Percentiles rank a stretch among this genome's conserved stretches.
phyloP scores from a whole-genome alignment of 2,329 filamentous ascomycete genomes.

The Sporothrix brunneoviolacea region DNA sequence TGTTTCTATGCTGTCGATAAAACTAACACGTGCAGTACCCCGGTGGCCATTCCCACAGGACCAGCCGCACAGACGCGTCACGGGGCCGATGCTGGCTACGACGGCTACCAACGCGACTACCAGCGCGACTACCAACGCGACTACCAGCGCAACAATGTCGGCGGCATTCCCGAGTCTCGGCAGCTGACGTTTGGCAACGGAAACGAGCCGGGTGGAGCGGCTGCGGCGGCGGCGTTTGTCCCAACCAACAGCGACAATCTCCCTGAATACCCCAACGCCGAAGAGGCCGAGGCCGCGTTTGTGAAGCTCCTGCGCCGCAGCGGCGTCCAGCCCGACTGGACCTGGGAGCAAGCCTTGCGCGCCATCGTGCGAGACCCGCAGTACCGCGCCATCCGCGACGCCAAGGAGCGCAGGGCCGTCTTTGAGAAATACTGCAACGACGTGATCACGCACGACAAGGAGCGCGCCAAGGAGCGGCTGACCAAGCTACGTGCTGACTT shows the following conservation, averaged over 20 bases:
- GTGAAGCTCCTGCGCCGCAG: slow-evolving; percentile 80
- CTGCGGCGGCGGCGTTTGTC: slow-evolving; percentile 47
- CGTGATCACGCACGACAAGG: slow-evolving; percentile 85
- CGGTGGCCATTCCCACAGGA: slow-evolving; percentile 29
- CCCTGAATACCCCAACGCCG: slow-evolving; percentile 69
- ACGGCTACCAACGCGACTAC: slow-evolving; percentile 3
- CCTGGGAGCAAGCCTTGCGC: slow-evolving; percentile 84
- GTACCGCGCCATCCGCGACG: slow-evolving; percentile 87
- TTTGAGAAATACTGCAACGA: slow-evolving; percentile 96
- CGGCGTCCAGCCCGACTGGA: slow-evolving; percentile 85
- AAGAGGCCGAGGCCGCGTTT: slow-evolving; percentile 91
- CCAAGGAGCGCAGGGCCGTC: slow-evolving; percentile 79
- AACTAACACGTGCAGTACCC: slow-evolving; percentile 18
- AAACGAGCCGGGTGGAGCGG: slow-evolving; percentile 31
- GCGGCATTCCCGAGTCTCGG: slow-evolving; percentile 47
- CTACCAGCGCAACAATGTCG: slow-evolving; percentile 20
- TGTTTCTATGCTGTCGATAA: slow-evolving; percentile 17
- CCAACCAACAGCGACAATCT: slow-evolving; percentile 63
- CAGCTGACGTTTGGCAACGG: slow-evolving; percentile 53
- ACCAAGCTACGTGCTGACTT: slow-evolving; percentile 91
- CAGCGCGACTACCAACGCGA: slow-evolving; percentile 8
- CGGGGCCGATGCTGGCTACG: neutral
- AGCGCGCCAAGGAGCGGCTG: slow-evolving; percentile 86
- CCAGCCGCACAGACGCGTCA: slow-evolving; percentile 27
- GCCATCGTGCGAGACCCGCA: slow-evolving; percentile 84